A percentile compares a stretch with the other conserved stretches of the same genome.
Conservation (phyloP, 768 basidiomycete species). For the Amanita rubescens region DNA sequence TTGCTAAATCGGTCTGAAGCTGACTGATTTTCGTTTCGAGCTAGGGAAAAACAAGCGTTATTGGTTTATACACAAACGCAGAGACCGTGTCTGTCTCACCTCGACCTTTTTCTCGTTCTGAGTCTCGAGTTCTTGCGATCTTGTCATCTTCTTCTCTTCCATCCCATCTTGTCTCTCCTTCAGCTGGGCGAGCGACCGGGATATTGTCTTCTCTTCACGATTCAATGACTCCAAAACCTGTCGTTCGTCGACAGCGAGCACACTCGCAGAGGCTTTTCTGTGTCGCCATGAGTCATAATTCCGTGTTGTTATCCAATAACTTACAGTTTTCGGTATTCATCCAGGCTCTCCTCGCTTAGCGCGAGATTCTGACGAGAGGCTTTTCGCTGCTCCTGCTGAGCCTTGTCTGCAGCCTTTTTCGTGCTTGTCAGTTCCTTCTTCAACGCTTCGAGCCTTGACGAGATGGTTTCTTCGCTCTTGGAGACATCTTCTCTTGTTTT, state of each 20-base stretch:
- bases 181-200: constrained; percentile 55
- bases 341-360: constrained; percentile 75
- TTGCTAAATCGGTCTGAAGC: constrained; percentile 54
- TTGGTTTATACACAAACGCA: not conserved
- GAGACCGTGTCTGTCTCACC: constrained; percentile 28
- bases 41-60: constrained; percentile 22
- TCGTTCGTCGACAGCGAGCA: constrained; percentile 80
- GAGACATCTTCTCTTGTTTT: constrained; percentile 55
- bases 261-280: constrained; percentile 75
- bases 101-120: constrained; percentile 50
- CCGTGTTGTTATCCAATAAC: constrained; percentile 18
- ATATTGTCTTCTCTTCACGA: constrained; percentile 74
- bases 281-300: not conserved
- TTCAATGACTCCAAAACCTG: constrained; percentile 74
- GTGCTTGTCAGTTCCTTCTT: constrained; percentile 63
- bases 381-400: constrained; percentile 72
- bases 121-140: constrained; percentile 43
- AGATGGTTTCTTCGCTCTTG: constrained; percentile 40
- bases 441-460: constrained; percentile 45
- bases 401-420: constrained; percentile 62
- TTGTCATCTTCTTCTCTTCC: constrained; percentile 46
- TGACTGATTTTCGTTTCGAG: constrained; percentile 53
- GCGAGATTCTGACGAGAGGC: constrained; percentile 70
- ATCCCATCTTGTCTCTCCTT: constrained; percentile 65
- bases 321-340: constrained; percentile 80